phyloP scores from a whole-genome alignment of 768 basidiomycete genomes.

The Crepidotus variabilis region DNA sequence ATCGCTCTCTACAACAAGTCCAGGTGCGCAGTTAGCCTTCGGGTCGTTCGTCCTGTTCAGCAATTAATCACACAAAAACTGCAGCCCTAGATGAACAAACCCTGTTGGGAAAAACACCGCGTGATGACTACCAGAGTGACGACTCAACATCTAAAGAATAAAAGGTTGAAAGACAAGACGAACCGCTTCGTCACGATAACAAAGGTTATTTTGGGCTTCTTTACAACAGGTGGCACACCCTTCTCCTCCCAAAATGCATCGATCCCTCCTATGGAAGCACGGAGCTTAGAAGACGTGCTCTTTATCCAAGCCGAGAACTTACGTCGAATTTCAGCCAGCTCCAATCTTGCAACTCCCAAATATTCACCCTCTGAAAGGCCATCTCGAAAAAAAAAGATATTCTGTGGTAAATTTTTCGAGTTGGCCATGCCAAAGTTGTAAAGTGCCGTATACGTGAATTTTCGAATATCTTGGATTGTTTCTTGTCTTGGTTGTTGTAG shows the following conservation, averaged over 20 bases:
- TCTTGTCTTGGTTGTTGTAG: conserved; percentile 48
- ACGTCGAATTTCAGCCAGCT: conserved; percentile 47
- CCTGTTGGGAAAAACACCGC: conserved; percentile 24
- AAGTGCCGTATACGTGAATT: conserved; percentile 15
- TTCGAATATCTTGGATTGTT: conserved; percentile 37
- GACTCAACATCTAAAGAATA: not conserved
- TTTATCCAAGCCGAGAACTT: not conserved
- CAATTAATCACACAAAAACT: too few relatives aligned
- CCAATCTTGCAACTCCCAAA: conserved; percentile 29
- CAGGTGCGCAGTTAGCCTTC: conserved; percentile 50
- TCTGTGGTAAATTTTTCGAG: conserved; percentile 14
- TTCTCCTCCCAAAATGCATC: conserved; percentile 7
- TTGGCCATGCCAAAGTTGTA: conserved; percentile 8
- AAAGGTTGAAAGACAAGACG: conserved; percentile 38
- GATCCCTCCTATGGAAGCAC: conserved; percentile 10
- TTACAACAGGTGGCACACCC: not conserved
- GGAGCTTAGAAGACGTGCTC: not conserved
- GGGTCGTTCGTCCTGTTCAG: conserved; percentile 15
- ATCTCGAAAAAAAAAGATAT: conserved; percentile 45
- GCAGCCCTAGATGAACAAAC: not conserved
- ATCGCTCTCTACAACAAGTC: conserved; percentile 37
- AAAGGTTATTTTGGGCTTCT: conserved; percentile 42
- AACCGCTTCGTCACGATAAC: conserved; percentile 66
- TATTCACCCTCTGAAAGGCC: conserved; percentile 44
- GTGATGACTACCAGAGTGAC: conserved; percentile 15